Evolutionary conservation across 1,284 basidiomycete species (phyloP), one percentile per base, ranked within the genome.

Genomic region (Ganoderma multipileum): DNA sequence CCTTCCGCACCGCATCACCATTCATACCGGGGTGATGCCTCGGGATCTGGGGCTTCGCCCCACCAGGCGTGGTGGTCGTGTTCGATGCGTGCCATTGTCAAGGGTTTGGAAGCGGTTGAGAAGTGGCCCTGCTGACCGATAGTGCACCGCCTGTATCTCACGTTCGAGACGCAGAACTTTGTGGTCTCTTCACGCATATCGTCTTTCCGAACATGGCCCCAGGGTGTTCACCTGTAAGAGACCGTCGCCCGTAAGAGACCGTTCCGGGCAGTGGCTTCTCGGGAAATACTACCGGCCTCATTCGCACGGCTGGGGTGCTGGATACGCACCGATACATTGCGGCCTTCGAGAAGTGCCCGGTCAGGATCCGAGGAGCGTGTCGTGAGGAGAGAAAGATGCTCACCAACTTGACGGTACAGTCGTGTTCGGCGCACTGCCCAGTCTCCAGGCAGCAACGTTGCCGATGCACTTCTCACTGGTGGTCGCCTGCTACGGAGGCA

Each of bases 71-170:
- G 16, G 38, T 38, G 38, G 38, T 60, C 58, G 58, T 60, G 58
- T 60, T 60, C 58, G 38, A 38, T 60, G 58, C 58, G 58, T 60
- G 58, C 23, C 36, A 38, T 60, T 26, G 36, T 60, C 58, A 39
- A 55, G 52, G 52, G 52, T 55, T 55, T 26, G 6, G 58, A 39
- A n/a, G 38, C 38, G 57, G 33, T 59, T 38, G 58, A 60, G 38
- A 60, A 60, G 58, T 33, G 38, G 38, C 58, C n/a, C 23, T 60
- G 36, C 38, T 60, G 38, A 60, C 58, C 23, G 38, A 12, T 41
- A 12, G n/a, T n/a, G 38, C 33, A 38, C 55, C 58, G n/a, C 38
- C n/a, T 38, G 23, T n/a, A 38, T 60, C 36, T 60, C 38, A 60
- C 58, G 38, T 39, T 60, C 23, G 58, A 39, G n/a, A 38, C 38